Evolutionary conservation across 495 filamentous ascomycete genomes (phyloP).

Genomic region (Hypoxylon fuscum): DNA sequence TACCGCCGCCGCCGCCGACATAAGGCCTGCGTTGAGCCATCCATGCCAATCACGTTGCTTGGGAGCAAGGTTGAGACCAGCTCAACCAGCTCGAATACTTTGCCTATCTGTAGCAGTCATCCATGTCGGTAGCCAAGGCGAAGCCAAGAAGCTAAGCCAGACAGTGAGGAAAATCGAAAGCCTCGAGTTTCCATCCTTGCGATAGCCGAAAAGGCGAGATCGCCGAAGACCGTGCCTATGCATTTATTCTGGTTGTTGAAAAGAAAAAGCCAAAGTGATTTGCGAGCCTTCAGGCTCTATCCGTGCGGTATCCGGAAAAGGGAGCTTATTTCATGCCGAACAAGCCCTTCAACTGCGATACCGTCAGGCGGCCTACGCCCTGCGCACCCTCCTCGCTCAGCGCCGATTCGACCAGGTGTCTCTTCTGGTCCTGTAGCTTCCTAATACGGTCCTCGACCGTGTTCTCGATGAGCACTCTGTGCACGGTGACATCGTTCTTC

Average conservation of each 20-base stretch:
- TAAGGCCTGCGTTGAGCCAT: neutral
- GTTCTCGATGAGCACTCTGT: conserved; percentile 77
- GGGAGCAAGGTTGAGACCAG: conserved; percentile 4
- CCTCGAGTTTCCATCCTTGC: neutral
- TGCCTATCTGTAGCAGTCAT: neutral
- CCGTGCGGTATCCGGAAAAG: neutral
- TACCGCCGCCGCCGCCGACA: conserved; percentile 2
- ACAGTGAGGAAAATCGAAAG: neutral
- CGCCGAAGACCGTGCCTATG: too few relatives aligned
- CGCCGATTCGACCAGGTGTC: conserved; percentile 78
- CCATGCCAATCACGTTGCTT: neutral
- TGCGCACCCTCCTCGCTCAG: conserved; percentile 80
- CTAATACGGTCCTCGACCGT: conserved; percentile 94
- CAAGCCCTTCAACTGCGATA: conserved; percentile 73
- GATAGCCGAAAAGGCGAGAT: neutral
- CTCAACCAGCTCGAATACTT: neutral
- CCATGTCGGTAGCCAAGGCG: conserved; percentile 5
- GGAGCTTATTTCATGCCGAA: conserved; percentile 61
- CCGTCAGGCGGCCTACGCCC: conserved; percentile 68
- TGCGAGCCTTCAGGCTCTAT: neutral
- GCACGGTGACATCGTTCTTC: conserved; percentile 74
- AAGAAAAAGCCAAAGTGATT: too few relatives aligned
- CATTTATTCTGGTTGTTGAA: too few relatives aligned
- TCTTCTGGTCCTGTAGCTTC: conserved; percentile 84
- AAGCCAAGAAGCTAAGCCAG: conserved; percentile 2